These are phyloP conservation scores for Arabis hirsuta DNA, from an alignment of 345 rosid genomes.

Conservation along the genomic window DNA sequence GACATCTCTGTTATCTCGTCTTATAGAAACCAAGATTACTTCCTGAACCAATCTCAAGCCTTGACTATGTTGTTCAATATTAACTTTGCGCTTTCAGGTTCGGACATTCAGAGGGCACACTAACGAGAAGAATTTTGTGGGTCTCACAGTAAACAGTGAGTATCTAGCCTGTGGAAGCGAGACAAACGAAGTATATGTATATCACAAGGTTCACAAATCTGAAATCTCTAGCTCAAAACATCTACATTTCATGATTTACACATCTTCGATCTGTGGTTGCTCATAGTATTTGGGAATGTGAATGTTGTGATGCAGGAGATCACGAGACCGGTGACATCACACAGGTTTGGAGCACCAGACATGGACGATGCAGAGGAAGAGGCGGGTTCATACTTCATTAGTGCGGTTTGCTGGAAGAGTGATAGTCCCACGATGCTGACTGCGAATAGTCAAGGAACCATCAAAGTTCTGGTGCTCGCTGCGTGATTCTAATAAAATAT, in stretches of 20 bases:
- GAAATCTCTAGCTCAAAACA: slow-evolving; percentile 11
- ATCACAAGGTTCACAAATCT: slow-evolving; percentile 72
- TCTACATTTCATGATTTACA: not conserved
- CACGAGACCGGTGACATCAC: slow-evolving; percentile 76
- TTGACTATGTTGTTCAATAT: slow-evolving; percentile 20
- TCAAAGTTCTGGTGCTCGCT: slow-evolving; percentile 86
- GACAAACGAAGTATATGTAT: slow-evolving; percentile 91
- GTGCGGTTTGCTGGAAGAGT: slow-evolving; percentile 99
- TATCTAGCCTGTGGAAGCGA: slow-evolving; percentile 97
- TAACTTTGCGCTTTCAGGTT: slow-evolving; percentile 52
- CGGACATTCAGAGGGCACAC: slow-evolving; percentile 89
- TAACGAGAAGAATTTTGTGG: slow-evolving; percentile 98
- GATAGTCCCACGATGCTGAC: slow-evolving; percentile 91
- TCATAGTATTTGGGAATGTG: slow-evolving; percentile 20
- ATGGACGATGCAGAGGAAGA: slow-evolving; percentile 88
- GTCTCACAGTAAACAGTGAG: slow-evolving; percentile 82
- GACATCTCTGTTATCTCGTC: no score
- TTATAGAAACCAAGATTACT: no score
- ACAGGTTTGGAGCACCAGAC: slow-evolving; percentile 90
- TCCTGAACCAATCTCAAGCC: not conserved
- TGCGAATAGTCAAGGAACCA: slow-evolving; percentile 99
- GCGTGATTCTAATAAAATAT: slow-evolving; percentile 48
- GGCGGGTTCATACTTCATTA: slow-evolving; percentile 82
- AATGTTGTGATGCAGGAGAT: slow-evolving; percentile 63
- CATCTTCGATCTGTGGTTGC: slow-evolving; percentile 5